Conservation (phyloP, 305 asterid genomes). For the Fraxinus angustifolia region DNA sequence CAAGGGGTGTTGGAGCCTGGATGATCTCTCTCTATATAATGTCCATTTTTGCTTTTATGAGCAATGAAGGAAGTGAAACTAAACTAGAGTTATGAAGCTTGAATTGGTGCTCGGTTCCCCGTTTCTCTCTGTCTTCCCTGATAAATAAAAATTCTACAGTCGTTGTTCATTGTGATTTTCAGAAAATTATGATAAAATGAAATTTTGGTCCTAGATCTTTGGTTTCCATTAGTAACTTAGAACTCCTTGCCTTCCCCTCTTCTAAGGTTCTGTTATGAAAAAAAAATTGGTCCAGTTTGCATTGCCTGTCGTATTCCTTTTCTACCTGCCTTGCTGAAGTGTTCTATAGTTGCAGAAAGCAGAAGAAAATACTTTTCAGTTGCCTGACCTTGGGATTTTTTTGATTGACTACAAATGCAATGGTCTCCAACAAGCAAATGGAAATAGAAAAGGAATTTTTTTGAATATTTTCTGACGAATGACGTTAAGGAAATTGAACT, state of each 20-base stretch:
- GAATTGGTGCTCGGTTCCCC: neutral
- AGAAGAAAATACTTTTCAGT: neutral
- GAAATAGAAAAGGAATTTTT: neutral
- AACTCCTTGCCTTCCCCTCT: neutral
- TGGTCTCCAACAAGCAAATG: neutral
- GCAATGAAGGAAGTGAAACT: neutral
- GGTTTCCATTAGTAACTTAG: neutral
- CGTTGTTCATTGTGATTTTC: neutral
- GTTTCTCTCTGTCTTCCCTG: neutral
- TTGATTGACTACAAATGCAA: neutral
- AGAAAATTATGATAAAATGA: neutral
- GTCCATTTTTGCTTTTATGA: neutral
- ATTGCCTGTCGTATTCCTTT: neutral
- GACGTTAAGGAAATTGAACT: neutral
- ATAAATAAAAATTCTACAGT: neutral
- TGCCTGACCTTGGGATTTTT: neutral
- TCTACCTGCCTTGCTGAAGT: neutral
- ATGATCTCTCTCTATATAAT: neutral
- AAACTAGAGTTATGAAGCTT: neutral
- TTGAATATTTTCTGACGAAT: neutral
- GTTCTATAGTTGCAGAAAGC: neutral
- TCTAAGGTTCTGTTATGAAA: neutral
- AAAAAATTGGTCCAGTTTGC: neutral
- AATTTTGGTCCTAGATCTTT: neutral
- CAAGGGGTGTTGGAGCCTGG: neutral